These are phyloP conservation scores for Lenwebbia sp. DNA, from an alignment of 345 rosid genomes.

Conservation along the genomic window DNA sequence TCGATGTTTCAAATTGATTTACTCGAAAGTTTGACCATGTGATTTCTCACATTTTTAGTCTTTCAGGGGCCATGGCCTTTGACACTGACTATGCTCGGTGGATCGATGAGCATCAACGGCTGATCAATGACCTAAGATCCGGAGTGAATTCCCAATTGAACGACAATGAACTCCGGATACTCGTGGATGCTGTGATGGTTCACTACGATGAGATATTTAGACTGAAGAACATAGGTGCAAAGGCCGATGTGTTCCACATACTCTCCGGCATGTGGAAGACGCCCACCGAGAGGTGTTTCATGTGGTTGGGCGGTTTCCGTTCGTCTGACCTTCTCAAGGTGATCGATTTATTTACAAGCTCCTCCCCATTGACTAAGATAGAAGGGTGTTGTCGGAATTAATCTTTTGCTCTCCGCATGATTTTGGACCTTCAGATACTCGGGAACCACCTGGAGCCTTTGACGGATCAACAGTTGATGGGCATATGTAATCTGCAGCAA, in stretches of 20 bases:
- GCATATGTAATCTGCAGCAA: constrained; percentile 86
- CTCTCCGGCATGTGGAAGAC: constrained; percentile 98
- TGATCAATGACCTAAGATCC: constrained; percentile 61
- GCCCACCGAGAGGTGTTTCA: constrained; percentile 87
- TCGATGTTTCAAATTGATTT: not conserved
- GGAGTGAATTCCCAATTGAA: constrained; percentile 54
- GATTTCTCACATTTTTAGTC: not conserved
- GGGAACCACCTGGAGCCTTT: constrained; percentile 86
- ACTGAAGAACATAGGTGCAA: constrained; percentile 59
- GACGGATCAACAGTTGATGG: constrained; percentile 87
- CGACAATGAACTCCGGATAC: constrained; percentile 53
- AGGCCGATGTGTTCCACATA: constrained; percentile 88
- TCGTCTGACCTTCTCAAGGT: constrained; percentile 94
- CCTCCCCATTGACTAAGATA: not conserved
- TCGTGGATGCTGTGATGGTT: constrained; percentile 69
- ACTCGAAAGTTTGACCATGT: not conserved
- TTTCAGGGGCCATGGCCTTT: constrained; percentile 64
- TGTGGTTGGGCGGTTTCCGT: constrained; percentile 97
- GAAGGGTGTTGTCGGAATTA: not conserved
- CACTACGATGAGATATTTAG: constrained; percentile 72
- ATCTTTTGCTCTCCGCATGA: not conserved
- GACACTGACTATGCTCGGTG: constrained; percentile 76
- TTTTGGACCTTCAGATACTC: constrained; percentile 38
- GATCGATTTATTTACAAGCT: not conserved
- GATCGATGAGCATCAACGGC: constrained; percentile 81